Evolutionary conservation across 768 basidiomycete species (phyloP).

Genomic region (Suillus lakei): DNA sequence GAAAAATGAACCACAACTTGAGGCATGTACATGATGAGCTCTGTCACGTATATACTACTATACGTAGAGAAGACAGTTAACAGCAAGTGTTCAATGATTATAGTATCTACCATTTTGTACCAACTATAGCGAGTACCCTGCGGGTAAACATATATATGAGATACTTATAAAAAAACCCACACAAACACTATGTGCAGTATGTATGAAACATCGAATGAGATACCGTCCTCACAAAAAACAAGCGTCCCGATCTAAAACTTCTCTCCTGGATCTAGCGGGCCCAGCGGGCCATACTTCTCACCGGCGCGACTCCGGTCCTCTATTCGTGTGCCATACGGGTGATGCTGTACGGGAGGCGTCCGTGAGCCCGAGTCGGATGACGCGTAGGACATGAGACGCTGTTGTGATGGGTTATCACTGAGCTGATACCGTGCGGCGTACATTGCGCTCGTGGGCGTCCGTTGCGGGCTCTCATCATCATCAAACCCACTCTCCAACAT

Average conservation of each 20-base stretch:
- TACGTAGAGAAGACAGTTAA: neutral
- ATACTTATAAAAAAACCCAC: constrained; percentile 26
- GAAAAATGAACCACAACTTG: neutral
- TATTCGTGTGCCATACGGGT: constrained; percentile 39
- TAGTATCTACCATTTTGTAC: constrained; percentile 1
- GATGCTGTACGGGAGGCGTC: constrained; percentile 37
- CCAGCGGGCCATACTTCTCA: constrained; percentile 53
- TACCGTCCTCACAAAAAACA: constrained; percentile 20
- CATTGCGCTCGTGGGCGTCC: constrained; percentile 36
- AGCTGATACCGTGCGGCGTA: constrained; percentile 66
- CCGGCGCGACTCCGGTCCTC: constrained; percentile 42
- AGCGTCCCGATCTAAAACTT: constrained; percentile 43
- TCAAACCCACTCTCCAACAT: constrained; percentile 95
- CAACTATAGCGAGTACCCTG: neutral
- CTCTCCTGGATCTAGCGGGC: constrained; percentile 65
- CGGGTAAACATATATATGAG: constrained; percentile 6
- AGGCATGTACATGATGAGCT: neutral
- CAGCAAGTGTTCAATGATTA: neutral
- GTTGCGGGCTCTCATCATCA: constrained; percentile 57
- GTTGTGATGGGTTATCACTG: constrained; percentile 53
- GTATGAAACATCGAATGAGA: constrained; percentile 23
- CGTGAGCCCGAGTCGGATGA: constrained; percentile 42
- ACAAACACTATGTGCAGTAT: constrained; percentile 36
- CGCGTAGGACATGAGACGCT: constrained; percentile 49
- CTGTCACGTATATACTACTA: neutral